Conservation (phyloP, 2,329 filamentous ascomycete genomes). For the Colletotrichum destructivum region DNA sequence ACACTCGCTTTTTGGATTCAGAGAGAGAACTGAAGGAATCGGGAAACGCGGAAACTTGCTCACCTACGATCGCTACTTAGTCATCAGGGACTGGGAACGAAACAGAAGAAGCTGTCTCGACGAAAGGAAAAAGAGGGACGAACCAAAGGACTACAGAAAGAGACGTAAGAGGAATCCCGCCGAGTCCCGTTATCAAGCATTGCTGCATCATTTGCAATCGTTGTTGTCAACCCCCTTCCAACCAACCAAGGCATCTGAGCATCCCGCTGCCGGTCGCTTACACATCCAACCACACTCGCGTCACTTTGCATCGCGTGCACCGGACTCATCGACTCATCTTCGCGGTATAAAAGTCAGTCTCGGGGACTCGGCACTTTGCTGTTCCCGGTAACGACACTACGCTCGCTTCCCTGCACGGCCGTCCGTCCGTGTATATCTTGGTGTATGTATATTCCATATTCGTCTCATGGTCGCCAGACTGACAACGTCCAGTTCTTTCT, state of each 20-base stretch:
- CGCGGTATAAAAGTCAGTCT: slow-evolving; percentile 34
- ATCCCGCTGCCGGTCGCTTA: slow-evolving; percentile 30
- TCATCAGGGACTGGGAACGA: slow-evolving; percentile 37
- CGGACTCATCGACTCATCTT: slow-evolving; percentile 1
- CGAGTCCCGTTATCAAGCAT: slow-evolving; percentile 26
- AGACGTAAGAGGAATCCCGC: slow-evolving; percentile 35
- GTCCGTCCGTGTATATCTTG: slow-evolving; percentile 48
- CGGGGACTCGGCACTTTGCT: slow-evolving; percentile 17
- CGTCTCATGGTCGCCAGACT: slow-evolving; percentile 14
- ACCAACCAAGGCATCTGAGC: slow-evolving; percentile 17
- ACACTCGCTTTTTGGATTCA: slow-evolving; percentile 52
- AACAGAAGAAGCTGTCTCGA: background rate
- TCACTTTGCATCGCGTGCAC: slow-evolving; percentile 13
- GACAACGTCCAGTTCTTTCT: slow-evolving; percentile 46
- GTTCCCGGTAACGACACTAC: slow-evolving; percentile 33
- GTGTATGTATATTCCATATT: slow-evolving; percentile 47
- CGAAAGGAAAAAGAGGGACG: slow-evolving; percentile 29
- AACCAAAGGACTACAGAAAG: slow-evolving; percentile 38
- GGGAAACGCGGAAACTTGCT: slow-evolving; percentile 39
- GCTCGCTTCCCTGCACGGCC: slow-evolving; percentile 42
- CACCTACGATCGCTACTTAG: slow-evolving; percentile 58
- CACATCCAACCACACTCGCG: slow-evolving; percentile 21
- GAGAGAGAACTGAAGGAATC: slow-evolving; percentile 27
- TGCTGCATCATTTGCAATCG: slow-evolving; percentile 27
- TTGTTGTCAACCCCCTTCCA: slow-evolving; percentile 6